These are phyloP conservation scores for Erucastrum elatum DNA, from an alignment of 345 rosid species.

Conservation along the genomic window DNA sequence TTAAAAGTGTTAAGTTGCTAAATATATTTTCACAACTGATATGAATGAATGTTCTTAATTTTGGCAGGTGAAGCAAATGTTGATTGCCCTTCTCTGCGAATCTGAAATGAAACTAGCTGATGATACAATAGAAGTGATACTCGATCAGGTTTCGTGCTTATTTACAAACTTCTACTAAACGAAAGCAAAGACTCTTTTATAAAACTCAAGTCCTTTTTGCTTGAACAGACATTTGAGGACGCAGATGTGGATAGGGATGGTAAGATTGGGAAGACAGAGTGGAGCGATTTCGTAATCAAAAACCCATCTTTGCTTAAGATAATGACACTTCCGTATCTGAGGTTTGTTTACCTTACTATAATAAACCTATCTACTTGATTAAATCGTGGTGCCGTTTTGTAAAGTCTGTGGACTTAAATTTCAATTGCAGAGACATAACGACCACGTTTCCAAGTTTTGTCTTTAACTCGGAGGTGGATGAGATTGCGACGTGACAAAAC, in stretches of 20 bases:
- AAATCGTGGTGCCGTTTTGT: background rate
- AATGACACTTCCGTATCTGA: conserved; percentile 91
- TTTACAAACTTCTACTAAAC: background rate
- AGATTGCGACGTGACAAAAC: conserved; percentile 63
- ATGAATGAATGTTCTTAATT: background rate
- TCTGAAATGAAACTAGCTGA: conserved; percentile 97
- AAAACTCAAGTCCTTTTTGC: background rate
- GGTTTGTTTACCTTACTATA: conserved; percentile 41
- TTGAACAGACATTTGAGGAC: conserved; percentile 75
- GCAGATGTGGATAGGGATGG: conserved; percentile 84
- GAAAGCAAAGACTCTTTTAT: background rate
- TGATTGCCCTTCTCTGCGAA: conserved; percentile 93
- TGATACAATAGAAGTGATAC: conserved; percentile 85
- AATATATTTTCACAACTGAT: background rate
- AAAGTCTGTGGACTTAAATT: background rate
- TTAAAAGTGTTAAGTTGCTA: background rate
- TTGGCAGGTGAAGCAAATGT: conserved; percentile 94
- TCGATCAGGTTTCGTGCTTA: conserved; percentile 63
- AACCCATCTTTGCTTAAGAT: conserved; percentile 87
- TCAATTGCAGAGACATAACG: conserved; percentile 76
- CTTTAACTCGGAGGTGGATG: conserved; percentile 91
- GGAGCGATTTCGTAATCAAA: conserved; percentile 76
- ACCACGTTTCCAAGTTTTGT: conserved; percentile 97
- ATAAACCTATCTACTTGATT: background rate
- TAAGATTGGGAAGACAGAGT: conserved; percentile 76